phyloP scores from a whole-genome alignment of 1,284 basidiomycete species.

The Papiliotrema fonsecae region DNA sequence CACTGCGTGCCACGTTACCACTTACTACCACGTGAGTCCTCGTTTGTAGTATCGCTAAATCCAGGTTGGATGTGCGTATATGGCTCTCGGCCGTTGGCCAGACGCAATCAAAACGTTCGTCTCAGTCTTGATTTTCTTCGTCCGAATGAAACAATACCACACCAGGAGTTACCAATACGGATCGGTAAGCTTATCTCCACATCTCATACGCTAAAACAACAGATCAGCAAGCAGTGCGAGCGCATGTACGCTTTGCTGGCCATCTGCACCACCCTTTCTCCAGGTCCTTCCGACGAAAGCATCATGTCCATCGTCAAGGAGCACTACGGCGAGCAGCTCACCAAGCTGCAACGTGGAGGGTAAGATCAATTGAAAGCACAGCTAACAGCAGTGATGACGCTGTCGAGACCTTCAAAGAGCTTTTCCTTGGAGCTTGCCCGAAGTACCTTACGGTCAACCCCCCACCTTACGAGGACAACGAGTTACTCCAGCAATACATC shows the following conservation, averaged over 20 bases:
- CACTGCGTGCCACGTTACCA: constrained; percentile 80
- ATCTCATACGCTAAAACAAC: too few relatives aligned
- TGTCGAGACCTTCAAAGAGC: constrained; percentile 81
- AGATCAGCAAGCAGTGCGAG: constrained; percentile 97
- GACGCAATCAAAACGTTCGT: constrained; percentile 93
- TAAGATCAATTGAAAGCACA: constrained; percentile 39
- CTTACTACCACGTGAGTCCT: constrained; percentile 35
- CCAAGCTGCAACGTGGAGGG: constrained; percentile 74
- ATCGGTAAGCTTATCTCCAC: too few relatives aligned
- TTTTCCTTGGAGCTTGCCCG: constrained; percentile 90
- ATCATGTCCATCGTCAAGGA: constrained; percentile 91
- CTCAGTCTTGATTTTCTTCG: constrained; percentile 86
- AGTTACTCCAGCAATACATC: constrained; percentile 58
- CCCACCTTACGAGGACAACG: constrained; percentile 82
- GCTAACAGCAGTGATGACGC: constrained; percentile 54
- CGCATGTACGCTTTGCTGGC: constrained; percentile 96
- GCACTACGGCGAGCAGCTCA: constrained; percentile 83
- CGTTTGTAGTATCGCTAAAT: too few relatives aligned
- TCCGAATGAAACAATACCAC: constrained; percentile 90
- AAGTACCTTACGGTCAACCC: constrained; percentile 95
- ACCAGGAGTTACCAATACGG: constrained; percentile 95
- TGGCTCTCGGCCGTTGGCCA: constrained; percentile 88
- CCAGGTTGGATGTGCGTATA: constrained; percentile 95
- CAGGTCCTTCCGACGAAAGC: constrained; percentile 86
- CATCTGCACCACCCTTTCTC: constrained; percentile 86